These are phyloP conservation scores for Vitis rotundifolia DNA, from an alignment of 164 flowering plant species.

Conservation along the genomic window DNA sequence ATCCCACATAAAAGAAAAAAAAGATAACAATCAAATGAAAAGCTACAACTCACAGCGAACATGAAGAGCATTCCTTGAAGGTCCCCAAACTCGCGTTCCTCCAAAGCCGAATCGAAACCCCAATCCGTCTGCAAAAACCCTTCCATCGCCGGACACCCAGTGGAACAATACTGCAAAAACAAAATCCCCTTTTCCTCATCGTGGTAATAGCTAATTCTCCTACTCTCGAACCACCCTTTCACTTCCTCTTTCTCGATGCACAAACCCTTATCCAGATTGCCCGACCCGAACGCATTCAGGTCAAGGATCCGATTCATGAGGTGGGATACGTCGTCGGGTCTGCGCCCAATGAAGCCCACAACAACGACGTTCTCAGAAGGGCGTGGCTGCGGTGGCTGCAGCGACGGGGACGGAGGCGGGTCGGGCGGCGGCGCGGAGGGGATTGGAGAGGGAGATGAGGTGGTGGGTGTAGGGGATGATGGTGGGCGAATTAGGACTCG, in stretches of 20 bases:
- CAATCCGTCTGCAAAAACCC: constrained; percentile 11
- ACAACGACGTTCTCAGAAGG: constrained; percentile 62
- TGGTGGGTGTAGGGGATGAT: constrained; percentile 16
- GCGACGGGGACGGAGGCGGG: constrained; percentile 11
- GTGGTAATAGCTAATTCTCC: constrained; percentile 59
- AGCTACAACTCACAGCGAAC: constrained; percentile 67
- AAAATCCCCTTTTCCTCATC: constrained; percentile 69
- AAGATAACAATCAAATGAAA: neutral
- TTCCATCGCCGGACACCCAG: constrained; percentile 30
- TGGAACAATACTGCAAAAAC: constrained; percentile 55
- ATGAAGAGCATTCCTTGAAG: constrained; percentile 77
- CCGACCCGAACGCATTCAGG: constrained; percentile 72
- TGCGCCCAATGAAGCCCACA: constrained; percentile 69
- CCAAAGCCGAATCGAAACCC: constrained; percentile 45
- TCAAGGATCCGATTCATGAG: constrained; percentile 71
- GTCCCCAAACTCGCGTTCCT: constrained; percentile 63
- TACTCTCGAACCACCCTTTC: constrained; percentile 46
- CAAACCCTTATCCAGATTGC: constrained; percentile 37
- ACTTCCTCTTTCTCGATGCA: constrained; percentile 33
- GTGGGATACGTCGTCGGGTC: constrained; percentile 47
- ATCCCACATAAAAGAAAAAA: neutral
- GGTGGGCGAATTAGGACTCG: constrained; percentile 46
- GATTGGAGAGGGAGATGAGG: constrained; percentile 17
- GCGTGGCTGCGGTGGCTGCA: constrained; percentile 29
- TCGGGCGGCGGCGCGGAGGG: constrained; percentile 18